Evolutionary conservation across 2,329 filamentous ascomycete species (phyloP).

Genomic region (Kalaharituber pfeilii): DNA sequence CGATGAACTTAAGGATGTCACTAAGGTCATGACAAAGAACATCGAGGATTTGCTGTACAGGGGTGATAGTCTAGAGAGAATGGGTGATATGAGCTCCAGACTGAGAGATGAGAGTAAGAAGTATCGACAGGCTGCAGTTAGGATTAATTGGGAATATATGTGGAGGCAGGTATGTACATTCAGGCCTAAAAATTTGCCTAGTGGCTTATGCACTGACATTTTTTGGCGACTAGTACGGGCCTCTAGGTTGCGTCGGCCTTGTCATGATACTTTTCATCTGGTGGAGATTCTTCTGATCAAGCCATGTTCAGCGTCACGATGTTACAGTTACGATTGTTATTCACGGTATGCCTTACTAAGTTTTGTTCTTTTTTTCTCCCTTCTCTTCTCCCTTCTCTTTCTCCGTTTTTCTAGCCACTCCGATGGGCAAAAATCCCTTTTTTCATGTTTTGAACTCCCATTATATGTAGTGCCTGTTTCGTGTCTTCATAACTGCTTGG

Average conservation of each 20-base stretch:
- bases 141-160: constrained; percentile 95
- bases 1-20: constrained; percentile 92
- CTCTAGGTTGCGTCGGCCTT: constrained; percentile 62
- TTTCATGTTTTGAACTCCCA: too few relatives aligned
- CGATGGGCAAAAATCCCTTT: too few relatives aligned
- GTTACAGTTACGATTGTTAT: too few relatives aligned
- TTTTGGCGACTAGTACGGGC: constrained; percentile 48
- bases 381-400: too few relatives aligned
- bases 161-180: constrained; percentile 53
- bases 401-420: too few relatives aligned
- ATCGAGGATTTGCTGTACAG: constrained; percentile 94
- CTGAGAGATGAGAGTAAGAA: constrained; percentile 86
- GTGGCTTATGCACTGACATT: background rate
- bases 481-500: too few relatives aligned
- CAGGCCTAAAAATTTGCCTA: constrained; percentile 19
- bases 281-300: constrained; percentile 82
- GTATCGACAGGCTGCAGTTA: constrained; percentile 77
- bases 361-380: too few relatives aligned
- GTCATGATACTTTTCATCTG: constrained; percentile 76
- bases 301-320: too few relatives aligned
- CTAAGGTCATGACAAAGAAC: constrained; percentile 99
- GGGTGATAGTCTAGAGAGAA: constrained; percentile 83
- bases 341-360: too few relatives aligned
- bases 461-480: too few relatives aligned
- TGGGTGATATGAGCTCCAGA: constrained; percentile 84